Percentiles rank a stretch among this genome's conserved stretches.
Evolutionary conservation across 345 rosid species (phyloP).

Genomic region (Brassica cretica): DNA sequence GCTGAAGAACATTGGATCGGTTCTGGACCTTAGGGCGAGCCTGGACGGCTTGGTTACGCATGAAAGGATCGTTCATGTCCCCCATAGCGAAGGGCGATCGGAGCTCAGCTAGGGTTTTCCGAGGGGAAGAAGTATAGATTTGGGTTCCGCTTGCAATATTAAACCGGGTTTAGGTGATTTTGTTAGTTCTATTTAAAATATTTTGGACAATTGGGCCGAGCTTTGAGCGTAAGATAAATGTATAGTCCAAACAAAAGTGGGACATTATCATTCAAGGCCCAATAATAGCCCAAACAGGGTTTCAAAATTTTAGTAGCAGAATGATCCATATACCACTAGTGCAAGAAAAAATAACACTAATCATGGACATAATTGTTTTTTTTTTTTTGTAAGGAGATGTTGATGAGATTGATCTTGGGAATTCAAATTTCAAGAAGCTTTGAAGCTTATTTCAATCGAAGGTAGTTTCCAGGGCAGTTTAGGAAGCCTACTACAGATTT

Average conservation of each 20-base stretch:
- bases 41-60: conserved; percentile 87
- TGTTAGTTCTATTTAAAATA: not conserved
- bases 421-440: too few species aligned
- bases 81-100: conserved; percentile 55
- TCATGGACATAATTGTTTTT: conserved; percentile 8
- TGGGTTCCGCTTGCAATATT: not conserved
- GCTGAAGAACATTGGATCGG: conserved; percentile 94
- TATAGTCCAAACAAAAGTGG: not conserved
- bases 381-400: not conserved
- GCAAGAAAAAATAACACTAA: conserved; percentile 39
- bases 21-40: conserved; percentile 84
- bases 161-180: not conserved
- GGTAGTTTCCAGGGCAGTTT: too few species aligned
- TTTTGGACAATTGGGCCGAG: not conserved
- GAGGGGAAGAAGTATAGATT: not conserved
- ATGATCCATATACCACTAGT: not conserved
- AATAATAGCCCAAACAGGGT: not conserved
- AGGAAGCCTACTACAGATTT: too few species aligned
- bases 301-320: not conserved
- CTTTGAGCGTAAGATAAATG: not conserved
- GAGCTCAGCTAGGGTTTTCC: conserved; percentile 42
- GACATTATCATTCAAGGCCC: not conserved
- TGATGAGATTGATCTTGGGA: too few species aligned
- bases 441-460: too few species aligned
- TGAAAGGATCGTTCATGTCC: conserved; percentile 74